Conservation (phyloP, 257 asterid species). For the Solanum chiquidenum region DNA sequence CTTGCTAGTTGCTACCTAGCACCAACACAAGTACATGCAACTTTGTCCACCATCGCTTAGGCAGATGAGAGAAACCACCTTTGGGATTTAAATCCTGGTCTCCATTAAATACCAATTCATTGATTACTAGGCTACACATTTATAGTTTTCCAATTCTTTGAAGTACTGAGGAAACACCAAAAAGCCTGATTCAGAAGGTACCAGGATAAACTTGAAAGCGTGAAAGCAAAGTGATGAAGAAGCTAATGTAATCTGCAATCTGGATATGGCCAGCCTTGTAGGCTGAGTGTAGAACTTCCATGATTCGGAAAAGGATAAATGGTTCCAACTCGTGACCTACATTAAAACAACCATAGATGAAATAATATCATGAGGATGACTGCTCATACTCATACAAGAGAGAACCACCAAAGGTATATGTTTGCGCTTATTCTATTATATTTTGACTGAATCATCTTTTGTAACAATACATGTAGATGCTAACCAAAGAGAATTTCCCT, state of each 20-base stretch:
- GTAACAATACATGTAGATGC: not conserved
- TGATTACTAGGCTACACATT: not conserved
- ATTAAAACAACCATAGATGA: not conserved
- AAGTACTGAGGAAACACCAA: not conserved
- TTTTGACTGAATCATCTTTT: not conserved
- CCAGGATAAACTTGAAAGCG: slow-evolving; percentile 68
- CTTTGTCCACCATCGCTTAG: not conserved
- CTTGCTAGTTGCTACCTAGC: not conserved
- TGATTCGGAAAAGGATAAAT: slow-evolving; percentile 32
- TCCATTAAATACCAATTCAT: not conserved
- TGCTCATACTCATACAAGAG: not conserved
- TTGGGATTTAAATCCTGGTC: not conserved
- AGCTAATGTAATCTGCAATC: slow-evolving; percentile 67
- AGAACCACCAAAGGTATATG: not conserved
- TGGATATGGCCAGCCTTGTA: slow-evolving; percentile 69
- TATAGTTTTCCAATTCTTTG: not conserved
- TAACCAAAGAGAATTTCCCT: not conserved
- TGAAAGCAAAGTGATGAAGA: slow-evolving; percentile 66
- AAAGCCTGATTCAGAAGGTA: slow-evolving; percentile 14
- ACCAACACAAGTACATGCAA: not conserved
- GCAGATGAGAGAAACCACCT: not conserved
- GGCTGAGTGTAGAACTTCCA: slow-evolving; percentile 68
- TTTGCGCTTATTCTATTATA: not conserved
- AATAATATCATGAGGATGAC: not conserved
- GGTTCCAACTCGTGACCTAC: slow-evolving; percentile 63